phyloP scores from a whole-genome alignment of 179 eudicot genomes.

The Actinidia arguta region DNA sequence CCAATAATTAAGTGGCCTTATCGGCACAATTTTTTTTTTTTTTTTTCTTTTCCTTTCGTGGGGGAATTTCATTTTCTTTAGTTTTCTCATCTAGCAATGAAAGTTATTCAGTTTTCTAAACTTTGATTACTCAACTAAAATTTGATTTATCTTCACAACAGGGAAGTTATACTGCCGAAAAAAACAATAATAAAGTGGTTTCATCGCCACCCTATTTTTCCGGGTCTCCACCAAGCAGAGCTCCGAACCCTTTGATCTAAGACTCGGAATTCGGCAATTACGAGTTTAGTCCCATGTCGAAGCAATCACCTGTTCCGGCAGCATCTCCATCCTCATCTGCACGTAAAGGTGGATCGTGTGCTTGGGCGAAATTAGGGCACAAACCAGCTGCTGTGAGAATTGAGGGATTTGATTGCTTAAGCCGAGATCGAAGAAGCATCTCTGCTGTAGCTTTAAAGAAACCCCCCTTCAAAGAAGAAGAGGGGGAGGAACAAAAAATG shows the following conservation, averaged over 20 bases:
- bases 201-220: slow-evolving; percentile 69
- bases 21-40: background rate
- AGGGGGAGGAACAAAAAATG: background rate
- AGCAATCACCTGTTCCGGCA: slow-evolving; percentile 27
- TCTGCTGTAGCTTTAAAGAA: slow-evolving; percentile 49
- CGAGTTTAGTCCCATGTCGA: slow-evolving; percentile 34
- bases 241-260: slow-evolving; percentile 66
- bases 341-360: slow-evolving; percentile 48
- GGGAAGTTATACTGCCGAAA: slow-evolving; percentile 37
- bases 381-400: slow-evolving; percentile 55
- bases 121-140: background rate
- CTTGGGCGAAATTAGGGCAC: slow-evolving; percentile 36
- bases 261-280: slow-evolving; percentile 51
- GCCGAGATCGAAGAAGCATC: slow-evolving; percentile 48
- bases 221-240: slow-evolving; percentile 76
- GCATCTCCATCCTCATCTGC: slow-evolving; percentile 35
- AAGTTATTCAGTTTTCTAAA: background rate
- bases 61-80: background rate
- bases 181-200: slow-evolving; percentile 36
- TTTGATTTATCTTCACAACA: slow-evolving; percentile 15
- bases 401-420: slow-evolving; percentile 65
- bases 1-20: background rate
- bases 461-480: background rate
- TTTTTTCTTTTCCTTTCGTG: background rate
- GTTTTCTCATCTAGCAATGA: background rate